These are phyloP conservation scores for Fusarium sulawesiense DNA, from an alignment of 2,329 filamentous ascomycete genomes.

Conservation along the genomic window DNA sequence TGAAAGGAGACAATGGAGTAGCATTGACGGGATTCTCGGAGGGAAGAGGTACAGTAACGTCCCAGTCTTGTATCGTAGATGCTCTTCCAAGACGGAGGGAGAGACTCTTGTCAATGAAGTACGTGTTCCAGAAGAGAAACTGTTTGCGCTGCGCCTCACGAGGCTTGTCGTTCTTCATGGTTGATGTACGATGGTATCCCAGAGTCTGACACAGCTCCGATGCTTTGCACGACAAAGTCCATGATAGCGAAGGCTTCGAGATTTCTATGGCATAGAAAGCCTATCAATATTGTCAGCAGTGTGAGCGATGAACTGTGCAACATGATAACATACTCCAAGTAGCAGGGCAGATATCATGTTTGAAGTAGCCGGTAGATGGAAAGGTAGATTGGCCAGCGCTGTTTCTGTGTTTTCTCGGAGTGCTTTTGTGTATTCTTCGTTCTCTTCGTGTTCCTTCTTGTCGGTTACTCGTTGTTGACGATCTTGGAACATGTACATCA, in stretches of 20 bases:
- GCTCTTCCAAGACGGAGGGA: slow-evolving; percentile 66
- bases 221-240: slow-evolving; percentile 49
- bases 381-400: slow-evolving; percentile 47
- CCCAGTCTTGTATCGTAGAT: slow-evolving; percentile 67
- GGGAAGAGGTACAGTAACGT: slow-evolving; percentile 59
- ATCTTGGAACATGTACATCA: slow-evolving; percentile 49
- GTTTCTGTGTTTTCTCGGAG: slow-evolving; percentile 50
- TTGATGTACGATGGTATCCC: slow-evolving; percentile 47
- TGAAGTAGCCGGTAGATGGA: slow-evolving; percentile 48
- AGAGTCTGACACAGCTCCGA: slow-evolving; percentile 49
- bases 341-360: slow-evolving; percentile 45
- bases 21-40: slow-evolving; percentile 49
- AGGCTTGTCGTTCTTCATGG: slow-evolving; percentile 40
- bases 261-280: slow-evolving; percentile 50
- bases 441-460: slow-evolving; percentile 43
- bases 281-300: slow-evolving; percentile 30
- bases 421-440: slow-evolving; percentile 36
- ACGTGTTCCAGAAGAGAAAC: slow-evolving; percentile 67
- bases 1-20: slow-evolving; percentile 49
- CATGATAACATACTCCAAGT: slow-evolving; percentile 31
- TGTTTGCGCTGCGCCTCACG: slow-evolving; percentile 38
- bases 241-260: slow-evolving; percentile 49
- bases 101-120: slow-evolving; percentile 66
- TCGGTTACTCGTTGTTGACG: slow-evolving; percentile 16
- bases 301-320: no score